phyloP scores from a whole-genome alignment of 257 asterid genomes.

The Capsicum baccatum region DNA sequence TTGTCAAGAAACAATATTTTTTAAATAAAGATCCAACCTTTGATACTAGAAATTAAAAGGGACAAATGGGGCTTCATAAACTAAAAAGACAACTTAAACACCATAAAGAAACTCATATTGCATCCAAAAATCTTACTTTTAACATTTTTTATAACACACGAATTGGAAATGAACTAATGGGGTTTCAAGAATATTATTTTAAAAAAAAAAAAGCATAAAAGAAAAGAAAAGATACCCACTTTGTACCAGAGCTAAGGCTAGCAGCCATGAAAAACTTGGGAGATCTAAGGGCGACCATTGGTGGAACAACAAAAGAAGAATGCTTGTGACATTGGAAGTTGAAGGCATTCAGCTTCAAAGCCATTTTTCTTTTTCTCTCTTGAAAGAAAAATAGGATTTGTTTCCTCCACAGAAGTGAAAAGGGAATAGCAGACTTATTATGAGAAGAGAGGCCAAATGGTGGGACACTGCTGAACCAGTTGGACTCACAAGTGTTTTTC shows the following conservation, averaged over 20 bases:
- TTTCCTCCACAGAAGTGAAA: constrained; percentile 31
- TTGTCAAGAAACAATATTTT: not conserved
- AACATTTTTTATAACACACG: constrained; percentile 11
- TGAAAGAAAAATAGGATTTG: not conserved
- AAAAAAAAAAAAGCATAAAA: not conserved
- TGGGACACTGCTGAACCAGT: not conserved
- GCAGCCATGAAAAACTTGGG: constrained; percentile 80
- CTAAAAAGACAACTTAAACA: not conserved
- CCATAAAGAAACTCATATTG: not conserved
- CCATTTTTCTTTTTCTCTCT: constrained; percentile 37
- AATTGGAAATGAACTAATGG: not conserved
- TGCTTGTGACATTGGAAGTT: constrained; percentile 46
- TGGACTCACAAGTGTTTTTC: not conserved
- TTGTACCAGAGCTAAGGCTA: constrained; percentile 63
- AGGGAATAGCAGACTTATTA: constrained; percentile 26
- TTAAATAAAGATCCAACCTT: constrained; percentile 36
- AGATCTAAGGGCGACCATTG: constrained; percentile 69
- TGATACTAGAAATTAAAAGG: not conserved
- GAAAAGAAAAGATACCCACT: constrained; percentile 40
- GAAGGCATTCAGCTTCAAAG: constrained; percentile 48
- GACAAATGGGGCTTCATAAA: constrained; percentile 15
- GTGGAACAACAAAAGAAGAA: constrained; percentile 51
- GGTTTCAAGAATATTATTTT: not conserved
- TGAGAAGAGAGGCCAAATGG: not conserved
- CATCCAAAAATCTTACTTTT: not conserved